phyloP scores from a whole-genome alignment of 2,329 filamentous ascomycete genomes.

The Sporothrix brasiliensis region DNA sequence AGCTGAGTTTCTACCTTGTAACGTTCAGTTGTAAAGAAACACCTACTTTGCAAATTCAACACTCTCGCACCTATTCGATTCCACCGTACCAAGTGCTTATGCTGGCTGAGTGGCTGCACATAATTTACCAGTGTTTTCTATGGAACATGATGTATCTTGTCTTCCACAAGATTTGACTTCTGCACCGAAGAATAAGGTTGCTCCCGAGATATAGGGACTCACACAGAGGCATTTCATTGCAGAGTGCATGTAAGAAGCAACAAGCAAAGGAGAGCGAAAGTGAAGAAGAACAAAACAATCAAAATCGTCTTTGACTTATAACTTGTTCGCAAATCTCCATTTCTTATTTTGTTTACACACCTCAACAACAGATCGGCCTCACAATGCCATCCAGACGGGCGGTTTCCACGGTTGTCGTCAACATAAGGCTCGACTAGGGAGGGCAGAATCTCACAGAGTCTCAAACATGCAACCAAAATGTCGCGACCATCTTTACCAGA shows the following conservation, averaged over 20 bases:
- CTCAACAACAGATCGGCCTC: not conserved
- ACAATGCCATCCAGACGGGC: not conserved
- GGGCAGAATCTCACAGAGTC: not conserved
- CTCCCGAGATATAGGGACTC: not conserved
- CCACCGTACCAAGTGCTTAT: no score
- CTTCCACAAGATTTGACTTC: no score
- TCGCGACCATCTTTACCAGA: not conserved
- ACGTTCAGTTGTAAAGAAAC: no score
- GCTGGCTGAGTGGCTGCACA: no score
- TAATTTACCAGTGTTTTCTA: no score
- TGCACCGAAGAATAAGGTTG: slow-evolving; percentile 10
- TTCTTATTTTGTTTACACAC: slow-evolving; percentile 5
- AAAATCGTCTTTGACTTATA: not conserved
- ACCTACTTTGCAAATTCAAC: no score
- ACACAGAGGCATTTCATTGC: not conserved
- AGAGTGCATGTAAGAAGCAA: not conserved
- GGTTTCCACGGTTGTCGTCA: not conserved
- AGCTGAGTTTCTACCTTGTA: no score
- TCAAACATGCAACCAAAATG: slow-evolving; percentile 9
- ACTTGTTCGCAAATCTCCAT: not conserved
- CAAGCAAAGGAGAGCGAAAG: not conserved
- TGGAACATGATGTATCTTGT: no score
- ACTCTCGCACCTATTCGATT: no score
- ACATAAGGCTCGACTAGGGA: not conserved
- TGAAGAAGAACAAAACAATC: not conserved